Percentiles rank a stretch among this genome's conserved stretches.
phyloP scores from a whole-genome alignment of 495 filamentous ascomycete genomes.

The Penicillium parvum region DNA sequence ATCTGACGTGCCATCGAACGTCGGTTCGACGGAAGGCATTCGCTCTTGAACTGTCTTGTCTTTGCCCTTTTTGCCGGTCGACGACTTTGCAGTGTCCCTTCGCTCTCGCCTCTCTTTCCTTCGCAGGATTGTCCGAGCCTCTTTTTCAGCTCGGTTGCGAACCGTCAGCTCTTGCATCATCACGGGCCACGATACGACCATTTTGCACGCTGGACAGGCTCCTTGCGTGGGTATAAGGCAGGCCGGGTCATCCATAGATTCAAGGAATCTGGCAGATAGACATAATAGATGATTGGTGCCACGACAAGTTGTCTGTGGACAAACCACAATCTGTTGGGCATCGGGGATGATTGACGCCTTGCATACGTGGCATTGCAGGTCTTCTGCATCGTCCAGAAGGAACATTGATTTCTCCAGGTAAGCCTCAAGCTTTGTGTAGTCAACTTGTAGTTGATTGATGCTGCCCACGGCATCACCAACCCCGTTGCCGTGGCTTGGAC shows the following conservation, averaged over 20 bases:
- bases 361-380: conserved; percentile 64
- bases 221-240: conserved; percentile 65
- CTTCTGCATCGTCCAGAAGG: conserved; percentile 55
- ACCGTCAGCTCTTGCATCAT: conserved; percentile 79
- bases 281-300: conserved; percentile 71
- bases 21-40: conserved; percentile 6
- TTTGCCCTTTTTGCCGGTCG: conserved; percentile 1
- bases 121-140: conserved; percentile 60
- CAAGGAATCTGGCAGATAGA: conserved; percentile 63
- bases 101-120: conserved; percentile 35
- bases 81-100: conserved; percentile 9
- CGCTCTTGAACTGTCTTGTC: not conserved
- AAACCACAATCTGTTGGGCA: conserved; percentile 59
- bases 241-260: conserved; percentile 33
- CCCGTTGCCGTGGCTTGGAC: conserved; percentile 5
- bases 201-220: conserved; percentile 66
- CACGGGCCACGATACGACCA: conserved; percentile 62
- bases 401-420: conserved; percentile 69
- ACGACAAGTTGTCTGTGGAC: conserved; percentile 61
- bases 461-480: conserved; percentile 17
- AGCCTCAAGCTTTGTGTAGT: conserved; percentile 59
- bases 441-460: conserved; percentile 57
- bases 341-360: conserved; percentile 39
- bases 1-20: not conserved
- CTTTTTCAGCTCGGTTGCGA: conserved; percentile 60